phyloP scores from a whole-genome alignment of 805 yeast species.

The Priceomyces castillae region DNA sequence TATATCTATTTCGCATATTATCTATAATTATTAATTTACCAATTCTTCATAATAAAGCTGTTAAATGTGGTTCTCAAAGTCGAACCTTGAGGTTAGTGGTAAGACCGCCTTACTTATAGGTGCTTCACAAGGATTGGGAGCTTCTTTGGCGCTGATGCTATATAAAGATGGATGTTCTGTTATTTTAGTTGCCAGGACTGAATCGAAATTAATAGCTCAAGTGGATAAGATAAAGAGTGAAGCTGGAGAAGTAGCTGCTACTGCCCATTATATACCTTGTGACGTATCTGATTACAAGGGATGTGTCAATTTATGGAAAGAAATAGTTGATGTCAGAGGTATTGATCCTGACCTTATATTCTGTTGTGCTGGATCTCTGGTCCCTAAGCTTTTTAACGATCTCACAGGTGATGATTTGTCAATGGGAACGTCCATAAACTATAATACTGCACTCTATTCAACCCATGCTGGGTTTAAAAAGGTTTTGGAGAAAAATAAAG shows the following conservation, averaged over 20 bases:
- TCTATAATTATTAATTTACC: no score
- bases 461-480: slow-evolving; percentile 61
- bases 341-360: slow-evolving; percentile 68
- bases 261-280: slow-evolving; percentile 48
- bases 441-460: slow-evolving; percentile 67
- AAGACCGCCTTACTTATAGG: slow-evolving; percentile 78
- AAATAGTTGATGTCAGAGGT: slow-evolving; percentile 18
- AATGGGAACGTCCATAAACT: slow-evolving; percentile 65
- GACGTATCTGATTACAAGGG: slow-evolving; percentile 61
- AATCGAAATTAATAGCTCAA: slow-evolving; percentile 50
- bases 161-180: slow-evolving; percentile 59
- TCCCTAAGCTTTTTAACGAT: slow-evolving; percentile 76
- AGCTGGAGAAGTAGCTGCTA: slow-evolving; percentile 16
- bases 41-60: no score
- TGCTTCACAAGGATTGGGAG: slow-evolving; percentile 93
- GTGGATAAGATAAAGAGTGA: slow-evolving; percentile 39
- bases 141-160: slow-evolving; percentile 63
- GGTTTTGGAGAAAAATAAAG: slow-evolving; percentile 16
- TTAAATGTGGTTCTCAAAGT: slow-evolving; percentile 7
- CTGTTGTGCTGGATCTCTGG: slow-evolving; percentile 86
- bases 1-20: no score
- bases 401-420: slow-evolving; percentile 56
- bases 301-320: slow-evolving; percentile 45
- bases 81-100: slow-evolving; percentile 36
- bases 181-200: slow-evolving; percentile 75